Evolutionary conservation across 1,284 basidiomycete species (phyloP).

Genomic region (Wallemia hederae): DNA sequence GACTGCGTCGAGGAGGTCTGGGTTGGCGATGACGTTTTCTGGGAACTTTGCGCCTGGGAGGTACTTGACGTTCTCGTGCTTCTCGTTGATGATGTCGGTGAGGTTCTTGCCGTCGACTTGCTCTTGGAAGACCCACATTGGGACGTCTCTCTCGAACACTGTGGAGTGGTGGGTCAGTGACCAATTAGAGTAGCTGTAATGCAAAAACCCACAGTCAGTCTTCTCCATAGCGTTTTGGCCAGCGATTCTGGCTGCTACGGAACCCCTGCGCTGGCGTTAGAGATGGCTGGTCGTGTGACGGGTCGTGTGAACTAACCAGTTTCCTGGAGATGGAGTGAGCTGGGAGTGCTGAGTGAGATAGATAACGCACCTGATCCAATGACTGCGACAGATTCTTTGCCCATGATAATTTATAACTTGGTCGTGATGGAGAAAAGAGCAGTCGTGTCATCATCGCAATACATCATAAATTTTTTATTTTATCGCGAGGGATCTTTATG

Average conservation of each 20-base stretch:
- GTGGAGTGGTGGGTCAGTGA: constrained; percentile 15
- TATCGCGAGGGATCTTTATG: neutral
- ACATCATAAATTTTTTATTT: neutral
- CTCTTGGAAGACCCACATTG: constrained; percentile 25
- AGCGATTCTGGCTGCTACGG: constrained; percentile 26
- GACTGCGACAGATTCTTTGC: constrained; percentile 25
- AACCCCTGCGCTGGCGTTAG: constrained; percentile 20
- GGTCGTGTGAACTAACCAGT: constrained; percentile 3
- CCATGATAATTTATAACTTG: constrained; percentile 3
- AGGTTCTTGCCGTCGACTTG: constrained; percentile 24
- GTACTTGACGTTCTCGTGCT: constrained; percentile 27
- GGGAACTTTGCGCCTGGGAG: constrained; percentile 24
- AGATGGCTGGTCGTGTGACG: neutral
- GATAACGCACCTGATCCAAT: constrained; percentile 20
- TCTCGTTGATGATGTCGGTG: constrained; percentile 25
- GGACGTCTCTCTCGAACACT: constrained; percentile 21
- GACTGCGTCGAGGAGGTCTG: constrained; percentile 21
- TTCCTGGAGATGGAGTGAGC: constrained; percentile 11
- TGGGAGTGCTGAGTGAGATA: constrained; percentile 5
- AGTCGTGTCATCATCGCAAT: neutral
- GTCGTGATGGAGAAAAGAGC: neutral
- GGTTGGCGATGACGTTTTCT: constrained; percentile 23
- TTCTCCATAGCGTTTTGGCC: constrained; percentile 6
- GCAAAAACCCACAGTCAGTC: neutral
- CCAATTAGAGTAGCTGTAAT: constrained; percentile 19